A percentile compares a stretch with the other conserved stretches of the same genome.
These are phyloP conservation scores for Nicotiana otophora DNA, from an alignment of 257 asterid species.

Conservation along the genomic window DNA sequence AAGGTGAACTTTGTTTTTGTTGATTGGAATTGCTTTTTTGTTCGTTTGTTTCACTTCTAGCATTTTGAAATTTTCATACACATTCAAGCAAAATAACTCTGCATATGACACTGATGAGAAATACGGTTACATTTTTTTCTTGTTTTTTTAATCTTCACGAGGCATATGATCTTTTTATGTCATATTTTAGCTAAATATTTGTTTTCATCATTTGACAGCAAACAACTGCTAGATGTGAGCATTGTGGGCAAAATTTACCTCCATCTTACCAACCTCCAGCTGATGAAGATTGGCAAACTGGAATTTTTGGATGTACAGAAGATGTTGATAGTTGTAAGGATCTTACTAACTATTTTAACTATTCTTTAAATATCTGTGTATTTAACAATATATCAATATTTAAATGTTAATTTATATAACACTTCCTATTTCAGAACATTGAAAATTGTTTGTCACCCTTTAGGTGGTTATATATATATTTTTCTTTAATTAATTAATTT, in stretches of 20 bases:
- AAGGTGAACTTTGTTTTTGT: background rate
- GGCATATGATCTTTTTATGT: background rate
- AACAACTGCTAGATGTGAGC: slow-evolving; percentile 50
- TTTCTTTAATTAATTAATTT: too few relatives aligned
- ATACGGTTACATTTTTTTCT: background rate
- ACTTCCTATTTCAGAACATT: background rate
- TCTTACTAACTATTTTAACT: background rate
- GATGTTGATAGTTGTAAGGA: slow-evolving; percentile 58
- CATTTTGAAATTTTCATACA: background rate
- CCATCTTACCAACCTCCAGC: slow-evolving; percentile 60
- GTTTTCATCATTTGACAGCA: slow-evolving; percentile 21
- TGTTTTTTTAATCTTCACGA: background rate
- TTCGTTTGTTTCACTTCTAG: background rate
- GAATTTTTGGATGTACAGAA: slow-evolving; percentile 63
- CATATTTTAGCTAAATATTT: background rate
- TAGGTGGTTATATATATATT: too few relatives aligned
- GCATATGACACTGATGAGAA: background rate
- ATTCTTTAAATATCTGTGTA: background rate
- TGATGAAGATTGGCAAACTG: slow-evolving; percentile 71
- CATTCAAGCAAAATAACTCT: background rate
- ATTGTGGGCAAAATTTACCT: slow-evolving; percentile 69
- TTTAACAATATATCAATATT: too few relatives aligned
- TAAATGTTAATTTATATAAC: background rate
- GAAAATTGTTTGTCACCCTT: background rate
- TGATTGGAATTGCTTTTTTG: too few relatives aligned